phyloP scores from a whole-genome alignment of 2,329 filamentous ascomycete species.

The Dactylonectria macrodidyma region DNA sequence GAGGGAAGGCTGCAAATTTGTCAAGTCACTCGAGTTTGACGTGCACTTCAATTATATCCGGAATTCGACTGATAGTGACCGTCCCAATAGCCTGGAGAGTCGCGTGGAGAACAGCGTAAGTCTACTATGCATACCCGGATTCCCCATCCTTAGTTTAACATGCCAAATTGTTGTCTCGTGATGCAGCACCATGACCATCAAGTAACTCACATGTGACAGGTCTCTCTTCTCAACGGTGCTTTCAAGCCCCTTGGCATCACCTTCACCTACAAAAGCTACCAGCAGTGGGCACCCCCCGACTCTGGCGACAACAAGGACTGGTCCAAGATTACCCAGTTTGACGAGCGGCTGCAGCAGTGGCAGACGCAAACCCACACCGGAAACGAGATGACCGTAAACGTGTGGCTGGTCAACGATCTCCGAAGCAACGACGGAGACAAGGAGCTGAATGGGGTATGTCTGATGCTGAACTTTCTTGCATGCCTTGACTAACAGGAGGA shows the following conservation, averaged over 20 bases:
- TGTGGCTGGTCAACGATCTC: constrained; percentile 27
- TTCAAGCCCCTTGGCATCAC: constrained; percentile 9
- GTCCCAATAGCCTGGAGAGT: constrained; percentile 9
- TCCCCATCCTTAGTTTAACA: background rate
- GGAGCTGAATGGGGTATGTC: constrained; percentile 23
- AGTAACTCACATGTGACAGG: background rate
- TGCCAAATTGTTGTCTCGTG: background rate
- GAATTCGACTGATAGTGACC: constrained; percentile 6
- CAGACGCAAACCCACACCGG: constrained; percentile 17
- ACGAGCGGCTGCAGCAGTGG: constrained; percentile 16
- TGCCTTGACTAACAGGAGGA: background rate
- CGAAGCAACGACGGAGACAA: constrained; percentile 8
- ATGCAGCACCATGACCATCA: background rate
- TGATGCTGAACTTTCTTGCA: no score
- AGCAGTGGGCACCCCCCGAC: constrained; percentile 19
- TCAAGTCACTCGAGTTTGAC: constrained; percentile 26
- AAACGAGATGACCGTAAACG: constrained; percentile 26
- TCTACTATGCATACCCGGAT: background rate
- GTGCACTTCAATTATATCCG: constrained; percentile 28
- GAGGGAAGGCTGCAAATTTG: constrained; percentile 13
- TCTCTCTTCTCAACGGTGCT: constrained; percentile 19
- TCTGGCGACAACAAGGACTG: constrained; percentile 24
- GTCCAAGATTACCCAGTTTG: constrained; percentile 20
- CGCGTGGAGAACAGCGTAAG: constrained; percentile 19
- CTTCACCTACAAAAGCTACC: constrained; percentile 21